phyloP scores from a whole-genome alignment of 768 basidiomycete species.

The Auricularia cornea region DNA sequence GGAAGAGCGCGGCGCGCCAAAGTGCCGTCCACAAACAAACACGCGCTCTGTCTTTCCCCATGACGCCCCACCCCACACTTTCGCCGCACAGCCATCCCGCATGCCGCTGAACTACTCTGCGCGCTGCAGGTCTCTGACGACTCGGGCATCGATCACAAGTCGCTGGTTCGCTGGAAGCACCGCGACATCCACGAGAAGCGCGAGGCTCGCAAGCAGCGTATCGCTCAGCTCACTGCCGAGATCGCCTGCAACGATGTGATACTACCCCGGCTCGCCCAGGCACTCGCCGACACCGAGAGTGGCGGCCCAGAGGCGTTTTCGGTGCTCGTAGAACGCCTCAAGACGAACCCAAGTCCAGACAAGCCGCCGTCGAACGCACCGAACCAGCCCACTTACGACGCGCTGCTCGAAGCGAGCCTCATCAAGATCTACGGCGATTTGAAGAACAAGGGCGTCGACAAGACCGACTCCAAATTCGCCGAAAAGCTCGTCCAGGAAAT shows the following conservation, averaged over 20 bases:
- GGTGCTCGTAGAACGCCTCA: slow-evolving; percentile 61
- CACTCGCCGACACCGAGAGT: slow-evolving; percentile 34
- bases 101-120: slow-evolving; percentile 90
- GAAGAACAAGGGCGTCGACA: slow-evolving; percentile 52
- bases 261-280: slow-evolving; percentile 53
- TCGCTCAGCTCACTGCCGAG: slow-evolving; percentile 64
- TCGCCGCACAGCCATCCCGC: too few relatives aligned
- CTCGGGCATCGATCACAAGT: slow-evolving; percentile 95
- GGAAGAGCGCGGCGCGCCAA: too few relatives aligned
- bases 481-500: slow-evolving; percentile 55
- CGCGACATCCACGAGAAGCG: slow-evolving; percentile 98
- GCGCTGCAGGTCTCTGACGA: slow-evolving; percentile 77
- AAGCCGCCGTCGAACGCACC: slow-evolving; percentile 58
- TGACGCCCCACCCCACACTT: too few relatives aligned
- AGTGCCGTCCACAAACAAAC: too few relatives aligned
- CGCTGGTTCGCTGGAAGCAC: slow-evolving; percentile 94
- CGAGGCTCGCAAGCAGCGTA: slow-evolving; percentile 67
- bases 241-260: slow-evolving; percentile 80
- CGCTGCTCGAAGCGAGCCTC: slow-evolving; percentile 77
- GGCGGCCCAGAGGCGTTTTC: slow-evolving; percentile 53
- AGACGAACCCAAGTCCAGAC: slow-evolving; percentile 65
- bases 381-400: slow-evolving; percentile 80
- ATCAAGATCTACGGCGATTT: slow-evolving; percentile 61
- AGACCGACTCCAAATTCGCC: slow-evolving; percentile 46
- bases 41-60: too few relatives aligned